phyloP scores from a whole-genome alignment of 2,329 filamentous ascomycete species.

The Aspergillus sp. region DNA sequence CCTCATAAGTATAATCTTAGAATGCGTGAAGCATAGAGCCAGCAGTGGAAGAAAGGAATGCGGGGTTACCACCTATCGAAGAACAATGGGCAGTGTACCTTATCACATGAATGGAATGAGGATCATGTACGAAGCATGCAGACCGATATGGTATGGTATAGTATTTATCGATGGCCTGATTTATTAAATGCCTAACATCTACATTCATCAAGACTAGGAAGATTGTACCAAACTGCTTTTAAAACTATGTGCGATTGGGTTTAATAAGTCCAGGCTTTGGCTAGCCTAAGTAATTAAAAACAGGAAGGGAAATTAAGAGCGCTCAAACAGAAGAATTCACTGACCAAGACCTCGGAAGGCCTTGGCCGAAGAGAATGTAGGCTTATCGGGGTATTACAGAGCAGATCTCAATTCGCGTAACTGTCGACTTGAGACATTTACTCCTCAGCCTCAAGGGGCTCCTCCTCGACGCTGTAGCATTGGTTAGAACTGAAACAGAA shows the following conservation, averaged over 20 bases:
- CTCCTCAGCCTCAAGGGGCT: slow-evolving; percentile 70
- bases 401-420: slow-evolving; percentile 33
- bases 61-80: too few relatives aligned
- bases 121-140: too few relatives aligned
- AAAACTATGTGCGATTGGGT: slow-evolving; percentile 37
- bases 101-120: too few relatives aligned
- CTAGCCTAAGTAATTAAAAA: slow-evolving; percentile 35
- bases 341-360: slow-evolving; percentile 25
- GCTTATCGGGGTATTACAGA: slow-evolving; percentile 42
- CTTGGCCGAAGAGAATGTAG: slow-evolving; percentile 32
- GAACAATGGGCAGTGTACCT: too few relatives aligned
- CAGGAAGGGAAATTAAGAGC: slow-evolving; percentile 38
- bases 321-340: slow-evolving; percentile 40
- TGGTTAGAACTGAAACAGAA: slow-evolving; percentile 21
- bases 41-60: too few relatives aligned
- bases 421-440: slow-evolving; percentile 46
- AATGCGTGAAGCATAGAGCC: too few relatives aligned
- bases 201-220: too few relatives aligned
- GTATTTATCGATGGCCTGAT: too few relatives aligned
- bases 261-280: slow-evolving; percentile 22
- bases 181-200: too few relatives aligned
- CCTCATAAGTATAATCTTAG: too few relatives aligned
- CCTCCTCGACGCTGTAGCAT: slow-evolving; percentile 67
- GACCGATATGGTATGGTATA: too few relatives aligned
- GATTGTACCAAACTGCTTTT: slow-evolving; percentile 28